These are phyloP conservation scores for Escovopsis weberi DNA, from an alignment of 2,329 filamentous ascomycete species.

Conservation along the genomic window DNA sequence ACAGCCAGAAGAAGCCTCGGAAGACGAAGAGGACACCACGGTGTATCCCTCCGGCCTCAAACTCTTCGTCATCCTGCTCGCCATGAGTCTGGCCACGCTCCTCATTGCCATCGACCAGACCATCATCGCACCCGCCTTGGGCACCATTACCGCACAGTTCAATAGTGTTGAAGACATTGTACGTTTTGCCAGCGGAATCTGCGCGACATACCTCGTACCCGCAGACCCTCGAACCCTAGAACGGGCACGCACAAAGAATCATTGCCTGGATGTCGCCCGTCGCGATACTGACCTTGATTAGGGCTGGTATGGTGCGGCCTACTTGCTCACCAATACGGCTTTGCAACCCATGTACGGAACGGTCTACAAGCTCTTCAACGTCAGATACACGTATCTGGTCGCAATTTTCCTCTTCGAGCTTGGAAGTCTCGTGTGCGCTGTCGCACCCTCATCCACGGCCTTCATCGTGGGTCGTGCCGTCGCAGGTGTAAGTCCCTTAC, in stretches of 20 bases:
- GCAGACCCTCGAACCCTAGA: neutral
- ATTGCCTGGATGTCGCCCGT: neutral
- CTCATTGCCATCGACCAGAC: conserved; percentile 37
- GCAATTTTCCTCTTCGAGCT: conserved; percentile 29
- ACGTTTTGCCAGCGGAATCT: conserved; percentile 7
- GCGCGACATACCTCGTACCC: neutral
- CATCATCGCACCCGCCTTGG: conserved; percentile 37
- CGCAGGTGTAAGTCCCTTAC: conserved; percentile 22
- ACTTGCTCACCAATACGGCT: conserved; percentile 33
- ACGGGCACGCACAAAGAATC: neutral
- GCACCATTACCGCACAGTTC: conserved; percentile 34
- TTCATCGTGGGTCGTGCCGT: conserved; percentile 39
- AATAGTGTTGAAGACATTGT: conserved; percentile 31
- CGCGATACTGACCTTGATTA: conserved; percentile 1
- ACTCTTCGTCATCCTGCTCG: conserved; percentile 26
- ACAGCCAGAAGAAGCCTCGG: neutral
- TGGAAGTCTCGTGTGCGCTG: conserved; percentile 29
- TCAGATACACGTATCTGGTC: conserved; percentile 30
- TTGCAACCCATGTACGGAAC: conserved; percentile 35
- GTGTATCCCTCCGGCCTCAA: conserved; percentile 26
- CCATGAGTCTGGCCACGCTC: conserved; percentile 32
- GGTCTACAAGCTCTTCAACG: conserved; percentile 34
- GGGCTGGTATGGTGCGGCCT: conserved; percentile 37
- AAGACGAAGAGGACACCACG: conserved; percentile 3
- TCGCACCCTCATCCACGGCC: conserved; percentile 29